These are phyloP conservation scores for Pseudogymnoascus sp. DNA, from an alignment of 2,329 filamentous ascomycete species.

Conservation along the genomic window DNA sequence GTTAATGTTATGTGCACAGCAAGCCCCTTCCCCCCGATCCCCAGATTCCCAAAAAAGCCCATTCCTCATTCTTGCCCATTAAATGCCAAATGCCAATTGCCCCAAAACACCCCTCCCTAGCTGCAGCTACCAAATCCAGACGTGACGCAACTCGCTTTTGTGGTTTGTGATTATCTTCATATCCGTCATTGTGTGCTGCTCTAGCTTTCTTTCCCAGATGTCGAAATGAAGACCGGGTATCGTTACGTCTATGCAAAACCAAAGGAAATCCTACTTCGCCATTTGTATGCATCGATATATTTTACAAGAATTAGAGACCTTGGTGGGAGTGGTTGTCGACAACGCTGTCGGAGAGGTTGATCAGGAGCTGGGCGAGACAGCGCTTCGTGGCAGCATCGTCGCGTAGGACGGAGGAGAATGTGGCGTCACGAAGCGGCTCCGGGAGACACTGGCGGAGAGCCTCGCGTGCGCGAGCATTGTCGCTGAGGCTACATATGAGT, in stretches of 20 bases:
- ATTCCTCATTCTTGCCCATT: neutral
- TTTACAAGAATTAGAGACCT: slow-evolving; percentile 27
- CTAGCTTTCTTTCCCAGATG: slow-evolving; percentile 11
- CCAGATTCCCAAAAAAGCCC: neutral
- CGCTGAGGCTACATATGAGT: slow-evolving; percentile 61
- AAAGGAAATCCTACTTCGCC: slow-evolving; percentile 22
- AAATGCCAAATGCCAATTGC: slow-evolving; percentile 2
- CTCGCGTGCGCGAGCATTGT: slow-evolving; percentile 92
- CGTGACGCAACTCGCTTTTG: slow-evolving; percentile 2
- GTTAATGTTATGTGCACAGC: slow-evolving; percentile 6
- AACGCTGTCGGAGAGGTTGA: slow-evolving; percentile 90
- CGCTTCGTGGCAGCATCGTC: slow-evolving; percentile 97
- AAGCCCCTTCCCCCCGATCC: neutral
- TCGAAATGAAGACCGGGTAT: slow-evolving; percentile 27
- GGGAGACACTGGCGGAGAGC: slow-evolving; percentile 92
- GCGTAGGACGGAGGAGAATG: slow-evolving; percentile 90
- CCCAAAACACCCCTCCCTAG: slow-evolving; percentile 4
- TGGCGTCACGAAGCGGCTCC: slow-evolving; percentile 96
- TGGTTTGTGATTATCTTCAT: slow-evolving; percentile 6
- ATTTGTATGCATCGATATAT: slow-evolving; percentile 16
- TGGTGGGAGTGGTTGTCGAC: slow-evolving; percentile 34
- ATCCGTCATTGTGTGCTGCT: slow-evolving; percentile 8
- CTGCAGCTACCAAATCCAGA: slow-evolving; percentile 5
- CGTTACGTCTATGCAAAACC: slow-evolving; percentile 29
- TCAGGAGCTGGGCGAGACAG: slow-evolving; percentile 90